These are phyloP conservation scores for Albizia julibrissin DNA, from an alignment of 306 rosid species.

Conservation along the genomic window DNA sequence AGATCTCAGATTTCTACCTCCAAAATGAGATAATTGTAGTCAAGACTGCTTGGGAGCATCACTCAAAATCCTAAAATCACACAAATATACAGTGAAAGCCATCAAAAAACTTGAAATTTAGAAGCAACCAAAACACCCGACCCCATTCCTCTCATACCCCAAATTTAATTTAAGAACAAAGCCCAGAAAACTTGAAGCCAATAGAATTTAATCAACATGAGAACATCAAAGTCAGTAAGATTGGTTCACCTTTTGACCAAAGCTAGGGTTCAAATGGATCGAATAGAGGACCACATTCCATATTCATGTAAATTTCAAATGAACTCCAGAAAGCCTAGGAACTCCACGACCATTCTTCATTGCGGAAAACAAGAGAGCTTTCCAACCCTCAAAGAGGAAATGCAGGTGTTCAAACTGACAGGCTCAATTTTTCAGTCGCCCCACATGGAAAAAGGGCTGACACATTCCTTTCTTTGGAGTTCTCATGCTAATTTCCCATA, in stretches of 20 bases:
- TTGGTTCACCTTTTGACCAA: conserved; percentile 47
- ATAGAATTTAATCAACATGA: conserved; percentile 16
- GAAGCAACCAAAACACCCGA: conserved; percentile 38
- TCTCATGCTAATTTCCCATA: conserved; percentile 42
- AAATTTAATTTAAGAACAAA: conserved; percentile 30
- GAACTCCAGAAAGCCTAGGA: conserved; percentile 51
- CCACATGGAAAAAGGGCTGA: conserved; percentile 47
- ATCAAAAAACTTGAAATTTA: conserved; percentile 34
- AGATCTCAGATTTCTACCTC: conserved; percentile 57
- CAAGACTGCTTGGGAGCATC: conserved; percentile 5
- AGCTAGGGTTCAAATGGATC: conserved; percentile 54
- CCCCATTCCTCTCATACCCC: conserved; percentile 35
- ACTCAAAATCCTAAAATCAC: conserved; percentile 33
- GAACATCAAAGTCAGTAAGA: conserved; percentile 31
- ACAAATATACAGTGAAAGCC: conserved; percentile 22
- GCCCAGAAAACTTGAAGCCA: conserved; percentile 38
- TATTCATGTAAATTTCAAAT: conserved; percentile 17
- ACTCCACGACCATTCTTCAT: conserved; percentile 54
- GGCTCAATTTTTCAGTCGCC: conserved; percentile 27
- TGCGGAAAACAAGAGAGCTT: conserved; percentile 45
- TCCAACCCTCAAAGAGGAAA: conserved; percentile 30
- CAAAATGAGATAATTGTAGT: conserved; percentile 31
- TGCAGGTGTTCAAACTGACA: conserved; percentile 32
- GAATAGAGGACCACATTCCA: conserved; percentile 7
- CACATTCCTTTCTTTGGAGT: conserved; percentile 44